Evolutionary conservation across 73 alveolate genomes (phyloP).

Genomic region (Uronychia binucleata): DNA sequence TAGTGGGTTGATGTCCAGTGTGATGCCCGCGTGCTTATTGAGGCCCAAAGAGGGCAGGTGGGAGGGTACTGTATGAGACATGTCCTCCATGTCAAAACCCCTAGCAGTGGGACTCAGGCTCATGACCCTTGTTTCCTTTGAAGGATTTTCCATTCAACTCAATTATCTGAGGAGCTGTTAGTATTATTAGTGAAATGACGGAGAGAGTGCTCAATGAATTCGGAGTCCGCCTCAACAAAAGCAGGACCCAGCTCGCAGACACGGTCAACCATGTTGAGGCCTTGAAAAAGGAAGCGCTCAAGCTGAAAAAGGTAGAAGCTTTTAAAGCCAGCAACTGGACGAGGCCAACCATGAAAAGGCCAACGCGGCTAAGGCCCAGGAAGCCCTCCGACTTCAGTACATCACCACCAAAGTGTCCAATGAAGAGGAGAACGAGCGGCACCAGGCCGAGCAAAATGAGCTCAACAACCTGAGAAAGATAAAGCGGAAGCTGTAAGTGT

Average conservation of each 20-base stretch:
- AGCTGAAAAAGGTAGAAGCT: background rate
- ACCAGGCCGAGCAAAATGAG: background rate
- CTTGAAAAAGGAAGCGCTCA: constrained; percentile 20
- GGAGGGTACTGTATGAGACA: background rate
- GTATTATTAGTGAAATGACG: background rate
- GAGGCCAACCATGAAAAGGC: constrained; percentile 1
- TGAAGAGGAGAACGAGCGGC: constrained; percentile 5
- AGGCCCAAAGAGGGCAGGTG: background rate
- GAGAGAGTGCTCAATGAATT: constrained; percentile 13
- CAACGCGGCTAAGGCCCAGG: constrained; percentile 14
- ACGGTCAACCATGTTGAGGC: constrained; percentile 6
- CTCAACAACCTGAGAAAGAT: constrained; percentile 11
- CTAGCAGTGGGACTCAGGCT: background rate
- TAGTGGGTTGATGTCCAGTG: too few species aligned
- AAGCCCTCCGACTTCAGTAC: background rate
- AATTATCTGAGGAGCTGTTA: background rate
- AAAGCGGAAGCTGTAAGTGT: background rate
- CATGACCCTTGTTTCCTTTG: background rate
- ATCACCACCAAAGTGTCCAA: constrained; percentile 8
- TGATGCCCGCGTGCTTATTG: too few species aligned
- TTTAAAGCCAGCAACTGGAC: background rate
- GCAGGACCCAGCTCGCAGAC: constrained; percentile 11
- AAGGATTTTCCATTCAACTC: background rate
- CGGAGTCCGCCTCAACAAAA: constrained; percentile 9
- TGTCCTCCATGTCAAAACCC: background rate